phyloP scores from a whole-genome alignment of 805 yeast species.

The Naumovozyma castellii region DNA sequence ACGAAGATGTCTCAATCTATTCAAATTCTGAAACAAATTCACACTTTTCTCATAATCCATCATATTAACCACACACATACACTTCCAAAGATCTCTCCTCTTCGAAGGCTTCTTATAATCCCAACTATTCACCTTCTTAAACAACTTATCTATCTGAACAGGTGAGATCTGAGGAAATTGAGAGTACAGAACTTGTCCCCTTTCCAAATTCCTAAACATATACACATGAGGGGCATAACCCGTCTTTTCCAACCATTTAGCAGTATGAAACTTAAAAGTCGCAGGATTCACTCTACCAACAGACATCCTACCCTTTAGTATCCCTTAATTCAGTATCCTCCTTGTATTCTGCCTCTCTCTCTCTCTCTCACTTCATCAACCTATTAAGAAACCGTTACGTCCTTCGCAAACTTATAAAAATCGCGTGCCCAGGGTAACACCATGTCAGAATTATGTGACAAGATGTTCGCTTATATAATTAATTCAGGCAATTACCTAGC shows the following conservation, averaged over 20 bases:
- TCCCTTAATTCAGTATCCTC: neutral
- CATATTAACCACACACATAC: constrained; percentile 76
- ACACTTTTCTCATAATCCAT: constrained; percentile 52
- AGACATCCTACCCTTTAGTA: neutral
- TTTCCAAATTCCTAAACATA: constrained; percentile 73
- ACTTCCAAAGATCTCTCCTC: constrained; percentile 83
- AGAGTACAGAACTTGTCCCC: constrained; percentile 84
- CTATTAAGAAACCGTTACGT: too few species aligned
- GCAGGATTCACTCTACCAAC: constrained; percentile 6
- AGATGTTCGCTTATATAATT: too few species aligned
- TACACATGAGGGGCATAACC: constrained; percentile 76
- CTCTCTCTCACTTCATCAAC: neutral
- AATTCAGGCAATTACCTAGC: too few species aligned
- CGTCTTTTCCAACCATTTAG: constrained; percentile 48
- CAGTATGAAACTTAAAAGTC: constrained; percentile 41
- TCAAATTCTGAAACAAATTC: constrained; percentile 64
- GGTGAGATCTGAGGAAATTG: constrained; percentile 55
- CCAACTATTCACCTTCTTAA: constrained; percentile 72
- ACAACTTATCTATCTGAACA: constrained; percentile 48
- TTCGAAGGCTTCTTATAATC: constrained; percentile 70
- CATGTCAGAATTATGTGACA: too few species aligned
- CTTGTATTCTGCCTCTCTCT: too few species aligned
- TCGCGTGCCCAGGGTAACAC: too few species aligned
- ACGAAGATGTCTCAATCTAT: constrained; percentile 64
- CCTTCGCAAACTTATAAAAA: too few species aligned